A percentile compares a stretch with the other conserved stretches of the same genome.
Evolutionary conservation across 352 stramenopile genomes (phyloP).

Genomic region (Globisporangium carolinianum): DNA sequence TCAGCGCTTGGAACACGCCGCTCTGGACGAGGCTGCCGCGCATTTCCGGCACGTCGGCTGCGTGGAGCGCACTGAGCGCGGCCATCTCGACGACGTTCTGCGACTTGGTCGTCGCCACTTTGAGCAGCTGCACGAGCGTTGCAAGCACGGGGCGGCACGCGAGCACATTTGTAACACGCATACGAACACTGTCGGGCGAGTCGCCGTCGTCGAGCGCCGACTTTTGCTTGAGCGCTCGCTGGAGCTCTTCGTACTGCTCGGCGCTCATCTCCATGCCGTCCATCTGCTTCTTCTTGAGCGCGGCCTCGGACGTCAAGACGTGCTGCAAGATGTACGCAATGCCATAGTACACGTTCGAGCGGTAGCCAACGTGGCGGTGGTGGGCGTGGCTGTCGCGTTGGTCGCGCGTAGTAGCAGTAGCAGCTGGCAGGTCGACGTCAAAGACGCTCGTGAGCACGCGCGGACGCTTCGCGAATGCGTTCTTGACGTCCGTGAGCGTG

Average conservation of each 20-base stretch:
- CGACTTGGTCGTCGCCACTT: constrained; percentile 62
- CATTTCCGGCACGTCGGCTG: constrained; percentile 51
- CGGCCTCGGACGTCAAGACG: constrained; percentile 90
- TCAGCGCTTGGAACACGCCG: constrained; percentile 67
- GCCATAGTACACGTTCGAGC: constrained; percentile 89
- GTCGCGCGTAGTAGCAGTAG: constrained; percentile 15
- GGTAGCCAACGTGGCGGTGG: constrained; percentile 39
- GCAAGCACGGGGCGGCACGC: constrained; percentile 48
- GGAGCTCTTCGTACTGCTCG: constrained; percentile 97
- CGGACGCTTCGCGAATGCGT: constrained; percentile 56
- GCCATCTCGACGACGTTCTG: constrained; percentile 77
- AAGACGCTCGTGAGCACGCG: constrained; percentile 66
- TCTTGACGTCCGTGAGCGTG: constrained; percentile 74
- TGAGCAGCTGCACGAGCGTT: constrained; percentile 77
- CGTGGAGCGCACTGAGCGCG: constrained; percentile 57
- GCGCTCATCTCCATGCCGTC: constrained; percentile 94
- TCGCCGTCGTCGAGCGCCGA: constrained; percentile 91
- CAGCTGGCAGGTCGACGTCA: constrained; percentile 46
- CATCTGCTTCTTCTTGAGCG: constrained; percentile 94
- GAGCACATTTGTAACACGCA: constrained; percentile 49
- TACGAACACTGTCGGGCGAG: constrained; percentile 58
- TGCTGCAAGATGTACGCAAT: constrained; percentile 93
- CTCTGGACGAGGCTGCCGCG: constrained; percentile 75
- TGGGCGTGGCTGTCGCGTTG: constrained; percentile 1
- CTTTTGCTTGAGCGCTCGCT: constrained; percentile 92